phyloP scores from a whole-genome alignment of 2,329 filamentous ascomycete species.

The Cercospora beticola region DNA sequence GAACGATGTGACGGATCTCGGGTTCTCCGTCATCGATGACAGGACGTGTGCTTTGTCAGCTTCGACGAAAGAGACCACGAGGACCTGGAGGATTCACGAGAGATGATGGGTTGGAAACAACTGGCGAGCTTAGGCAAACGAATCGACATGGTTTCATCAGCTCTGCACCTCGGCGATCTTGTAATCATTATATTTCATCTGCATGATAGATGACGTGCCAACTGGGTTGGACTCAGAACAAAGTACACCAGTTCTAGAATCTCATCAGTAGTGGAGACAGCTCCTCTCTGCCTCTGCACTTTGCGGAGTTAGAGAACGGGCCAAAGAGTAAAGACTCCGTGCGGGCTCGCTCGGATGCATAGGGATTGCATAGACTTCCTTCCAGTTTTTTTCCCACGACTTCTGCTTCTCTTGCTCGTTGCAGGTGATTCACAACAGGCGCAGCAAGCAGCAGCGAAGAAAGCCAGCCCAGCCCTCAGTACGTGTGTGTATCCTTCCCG shows the following conservation, averaged over 20 bases:
- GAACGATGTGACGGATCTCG: slow-evolving; percentile 31
- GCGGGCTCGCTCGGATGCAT: slow-evolving; percentile 3
- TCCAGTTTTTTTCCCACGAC: not conserved
- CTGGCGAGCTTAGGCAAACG: not conserved
- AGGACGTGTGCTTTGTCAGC: slow-evolving; percentile 25
- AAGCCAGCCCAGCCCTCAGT: not conserved
- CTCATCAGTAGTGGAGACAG: not conserved
- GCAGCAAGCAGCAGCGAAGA: not conserved
- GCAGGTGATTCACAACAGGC: not conserved
- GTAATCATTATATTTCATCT: not conserved
- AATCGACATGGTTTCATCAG: not conserved
- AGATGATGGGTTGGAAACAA: slow-evolving; percentile 14
- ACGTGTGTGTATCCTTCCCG: slow-evolving; percentile 2
- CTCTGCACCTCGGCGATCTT: not conserved
- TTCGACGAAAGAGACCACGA: slow-evolving; percentile 27
- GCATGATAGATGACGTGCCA: not conserved
- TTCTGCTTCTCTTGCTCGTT: not conserved
- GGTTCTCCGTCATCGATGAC: slow-evolving; percentile 21
- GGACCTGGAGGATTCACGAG: slow-evolving; percentile 29
- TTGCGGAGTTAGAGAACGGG: not conserved
- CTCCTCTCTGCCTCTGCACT: not conserved
- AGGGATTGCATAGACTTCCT: not conserved
- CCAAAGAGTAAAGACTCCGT: not conserved
- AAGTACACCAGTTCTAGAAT: not conserved
- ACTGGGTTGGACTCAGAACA: not conserved